A percentile compares a stretch with the other conserved stretches of the same genome.
These are phyloP conservation scores for Pseudogymnoascus sp. DNA, from an alignment of 2,329 filamentous ascomycete genomes.

Conservation along the genomic window DNA sequence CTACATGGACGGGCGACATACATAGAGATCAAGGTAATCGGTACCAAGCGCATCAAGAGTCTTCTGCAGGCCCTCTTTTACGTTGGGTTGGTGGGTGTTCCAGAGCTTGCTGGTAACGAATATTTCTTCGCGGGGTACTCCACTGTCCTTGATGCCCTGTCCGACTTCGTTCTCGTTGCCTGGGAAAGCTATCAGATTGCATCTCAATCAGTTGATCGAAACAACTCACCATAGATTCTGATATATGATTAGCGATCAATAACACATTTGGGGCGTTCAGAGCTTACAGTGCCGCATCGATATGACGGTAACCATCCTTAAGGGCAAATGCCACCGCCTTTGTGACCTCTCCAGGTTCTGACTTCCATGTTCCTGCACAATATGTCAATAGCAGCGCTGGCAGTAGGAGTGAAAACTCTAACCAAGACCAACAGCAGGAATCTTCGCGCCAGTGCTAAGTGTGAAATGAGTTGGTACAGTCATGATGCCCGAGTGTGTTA, in stretches of 20 bases:
- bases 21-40: conserved; percentile 42
- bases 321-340: conserved; percentile 33
- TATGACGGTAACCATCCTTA: conserved; percentile 44
- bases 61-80: conserved; percentile 41
- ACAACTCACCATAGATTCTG: too few species aligned
- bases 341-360: conserved; percentile 35
- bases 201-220: too few species aligned
- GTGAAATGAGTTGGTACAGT: conserved; percentile 22
- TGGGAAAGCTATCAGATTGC: too few species aligned
- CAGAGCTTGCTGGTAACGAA: conserved; percentile 49
- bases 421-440: conserved; percentile 36
- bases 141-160: conserved; percentile 29
- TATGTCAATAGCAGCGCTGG: too few species aligned
- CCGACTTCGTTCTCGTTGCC: conserved; percentile 38
- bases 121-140: conserved; percentile 33
- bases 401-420: too few species aligned
- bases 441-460: conserved; percentile 35
- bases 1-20: too few species aligned
- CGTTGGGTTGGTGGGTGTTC: conserved; percentile 46
- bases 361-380: conserved; percentile 10
- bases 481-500: too few species aligned
- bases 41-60: conserved; percentile 41
- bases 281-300: conserved; percentile 30
- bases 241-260: too few species aligned
- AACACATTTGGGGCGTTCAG: too few species aligned